Evolutionary conservation across 2,329 filamentous ascomycete genomes (phyloP).

Genomic region (Orbilia quercus): DNA sequence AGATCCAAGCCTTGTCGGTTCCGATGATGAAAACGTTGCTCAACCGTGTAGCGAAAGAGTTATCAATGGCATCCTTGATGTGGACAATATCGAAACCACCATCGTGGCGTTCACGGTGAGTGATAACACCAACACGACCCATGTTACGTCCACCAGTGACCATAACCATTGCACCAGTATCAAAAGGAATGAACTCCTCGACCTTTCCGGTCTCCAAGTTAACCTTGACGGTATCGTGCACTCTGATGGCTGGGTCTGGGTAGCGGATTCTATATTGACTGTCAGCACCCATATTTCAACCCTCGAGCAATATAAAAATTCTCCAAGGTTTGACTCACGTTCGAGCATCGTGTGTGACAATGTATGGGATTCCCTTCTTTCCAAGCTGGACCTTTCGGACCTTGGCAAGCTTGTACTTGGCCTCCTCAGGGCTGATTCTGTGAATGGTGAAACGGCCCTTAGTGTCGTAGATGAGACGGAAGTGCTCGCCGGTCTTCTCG

Average conservation of each 20-base stretch:
- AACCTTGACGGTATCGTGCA: conserved; percentile 99
- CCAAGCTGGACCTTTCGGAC: conserved; percentile 99
- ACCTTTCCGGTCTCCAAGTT: conserved; percentile 98
- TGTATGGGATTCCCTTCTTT: conserved; percentile 99
- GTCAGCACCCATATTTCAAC: conserved; percentile 7
- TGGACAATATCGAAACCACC: conserved; percentile 99
- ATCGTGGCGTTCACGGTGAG: conserved; percentile 99
- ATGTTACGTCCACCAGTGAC: conserved; percentile 99
- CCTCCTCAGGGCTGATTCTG: conserved; percentile 98
- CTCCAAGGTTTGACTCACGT: conserved; percentile 80
- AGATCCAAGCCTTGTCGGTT: conserved; percentile 98
- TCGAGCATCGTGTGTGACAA: conserved; percentile 99
- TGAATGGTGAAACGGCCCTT: conserved; percentile 99
- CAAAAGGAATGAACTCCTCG: conserved; percentile 97
- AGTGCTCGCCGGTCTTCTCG: conserved; percentile 99
- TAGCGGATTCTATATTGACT: conserved; percentile 84
- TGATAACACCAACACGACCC: conserved; percentile 99
- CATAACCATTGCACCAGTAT: conserved; percentile 98
- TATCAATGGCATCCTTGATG: conserved; percentile 99
- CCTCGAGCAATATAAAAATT: not conserved
- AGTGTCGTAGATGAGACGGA: conserved; percentile 99
- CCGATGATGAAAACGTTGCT: conserved; percentile 99
- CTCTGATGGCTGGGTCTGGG: conserved; percentile 97
- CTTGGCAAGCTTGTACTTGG: conserved; percentile 99
- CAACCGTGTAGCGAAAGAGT: conserved; percentile 99